Conservation (phyloP, 2,329 filamentous ascomycete genomes). For the Periconia macrospinosa region DNA sequence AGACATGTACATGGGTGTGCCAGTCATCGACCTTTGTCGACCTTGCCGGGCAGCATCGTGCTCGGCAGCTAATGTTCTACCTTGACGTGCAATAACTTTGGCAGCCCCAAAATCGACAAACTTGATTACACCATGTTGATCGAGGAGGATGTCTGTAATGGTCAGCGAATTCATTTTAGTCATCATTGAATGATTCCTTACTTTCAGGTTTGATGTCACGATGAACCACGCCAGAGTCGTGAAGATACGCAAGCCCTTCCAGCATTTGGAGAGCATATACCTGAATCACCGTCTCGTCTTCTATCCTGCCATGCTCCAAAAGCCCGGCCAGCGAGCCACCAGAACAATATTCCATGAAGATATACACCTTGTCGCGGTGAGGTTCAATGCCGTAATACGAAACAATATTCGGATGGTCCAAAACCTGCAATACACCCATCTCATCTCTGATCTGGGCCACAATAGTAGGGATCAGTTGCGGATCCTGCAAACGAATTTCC, state of each 20-base stretch:
- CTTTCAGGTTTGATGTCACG: constrained; percentile 98
- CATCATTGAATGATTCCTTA: constrained; percentile 50
- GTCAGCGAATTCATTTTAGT: neutral
- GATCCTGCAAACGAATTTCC: constrained; percentile 95
- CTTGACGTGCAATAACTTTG: constrained; percentile 93
- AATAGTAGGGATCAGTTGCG: constrained; percentile 91
- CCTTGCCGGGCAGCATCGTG: constrained; percentile 53
- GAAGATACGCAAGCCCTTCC: constrained; percentile 90
- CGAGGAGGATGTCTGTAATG: constrained; percentile 79
- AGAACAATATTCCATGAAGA: constrained; percentile 99
- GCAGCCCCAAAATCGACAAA: constrained; percentile 98
- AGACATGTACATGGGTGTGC: constrained; percentile 99
- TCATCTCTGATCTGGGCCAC: constrained; percentile 94
- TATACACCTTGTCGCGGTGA: constrained; percentile 98
- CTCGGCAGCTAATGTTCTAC: constrained; percentile 76
- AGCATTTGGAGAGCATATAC: constrained; percentile 93
- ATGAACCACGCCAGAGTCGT: constrained; percentile 89
- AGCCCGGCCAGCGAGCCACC: constrained; percentile 88
- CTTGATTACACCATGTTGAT: constrained; percentile 98
- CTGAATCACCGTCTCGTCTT: constrained; percentile 97
- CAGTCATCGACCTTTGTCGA: constrained; percentile 86
- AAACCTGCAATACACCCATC: constrained; percentile 92
- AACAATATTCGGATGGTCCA: constrained; percentile 97
- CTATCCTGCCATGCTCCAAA: constrained; percentile 92
- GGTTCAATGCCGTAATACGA: constrained; percentile 98